Evolutionary conservation across 148 eudicot genomes (phyloP), one percentile per base, ranked within the genome.

Genomic region (Heliamphora exappendiculata): DNA sequence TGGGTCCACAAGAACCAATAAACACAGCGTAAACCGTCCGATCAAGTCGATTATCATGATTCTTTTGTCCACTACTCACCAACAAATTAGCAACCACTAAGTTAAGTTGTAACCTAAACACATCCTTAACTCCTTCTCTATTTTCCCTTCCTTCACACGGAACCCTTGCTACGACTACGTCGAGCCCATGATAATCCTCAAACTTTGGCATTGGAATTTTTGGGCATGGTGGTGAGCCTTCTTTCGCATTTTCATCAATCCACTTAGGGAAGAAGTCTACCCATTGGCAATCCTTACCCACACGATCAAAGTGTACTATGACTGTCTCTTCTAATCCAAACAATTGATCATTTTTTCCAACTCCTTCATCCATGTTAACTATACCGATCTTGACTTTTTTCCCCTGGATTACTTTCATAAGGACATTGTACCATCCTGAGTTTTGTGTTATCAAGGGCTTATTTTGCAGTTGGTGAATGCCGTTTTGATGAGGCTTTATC

Each of bases 91-190:
- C 90, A 53, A 84, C 91, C 62, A 85, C 83, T 57, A 89, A 68
- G 67, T 85, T 93, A 26, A 91, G 75, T 60, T 93, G 98, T 73
- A 93, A 68, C 88, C 93, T 87, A 29, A 76, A 79, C 33, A 89
- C 88, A 66, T 89, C 98, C 83, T 89, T 82, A 17, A 69, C 72
- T 29, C 87, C 90, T 16, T 57, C 55, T 67, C 78, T 68, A 66
- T 59, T 36, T 26, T 14, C 69, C 33, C 51, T 11, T 19, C 55
- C 24, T 0, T 55, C 75, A 68, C 93, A 88, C 2, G 94, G 91
- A 67, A 92, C 81, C 71, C 73, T 74, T 24, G 92, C 88, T 33
- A 87, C 86, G 57, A 92, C 91, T 51, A 86, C 81, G 22, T 89
- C 88, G 6, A 89, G 76, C 20, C 83, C 83, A 4, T 22, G 16